Conservation (phyloP, 345 rosid species). For the Isatis tinctoria region DNA sequence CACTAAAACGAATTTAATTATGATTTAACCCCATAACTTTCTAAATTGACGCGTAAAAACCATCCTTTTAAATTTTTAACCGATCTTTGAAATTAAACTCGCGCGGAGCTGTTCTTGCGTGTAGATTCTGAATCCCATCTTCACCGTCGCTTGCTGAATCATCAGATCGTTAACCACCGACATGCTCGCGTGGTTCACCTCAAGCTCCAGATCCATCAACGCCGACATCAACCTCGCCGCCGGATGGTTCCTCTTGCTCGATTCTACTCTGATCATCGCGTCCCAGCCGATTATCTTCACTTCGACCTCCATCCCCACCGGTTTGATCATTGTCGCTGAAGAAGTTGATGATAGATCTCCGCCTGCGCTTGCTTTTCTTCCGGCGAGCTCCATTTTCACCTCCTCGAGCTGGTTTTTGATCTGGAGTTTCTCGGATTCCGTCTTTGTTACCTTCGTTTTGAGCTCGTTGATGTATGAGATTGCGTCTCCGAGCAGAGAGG, state of each 20-base stretch:
- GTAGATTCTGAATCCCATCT: conserved; percentile 79
- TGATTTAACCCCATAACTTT: conserved; percentile 4
- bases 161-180: conserved; percentile 91
- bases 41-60: background rate
- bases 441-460: conserved; percentile 45
- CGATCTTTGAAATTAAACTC: conserved; percentile 61
- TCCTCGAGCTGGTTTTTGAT: conserved; percentile 63
- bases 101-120: conserved; percentile 79
- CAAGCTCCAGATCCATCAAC: conserved; percentile 81
- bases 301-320: conserved; percentile 72
- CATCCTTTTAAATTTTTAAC: conserved; percentile 14
- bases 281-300: conserved; percentile 91
- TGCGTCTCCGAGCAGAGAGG: conserved; percentile 89
- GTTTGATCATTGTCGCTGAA: conserved; percentile 9
- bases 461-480: conserved; percentile 88
- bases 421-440: conserved; percentile 60
- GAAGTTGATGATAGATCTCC: conserved; percentile 14
- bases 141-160: conserved; percentile 98
- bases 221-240: conserved; percentile 95
- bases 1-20: conserved; percentile 9
- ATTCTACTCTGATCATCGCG: conserved; percentile 85
- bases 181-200: conserved; percentile 91
- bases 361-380: conserved; percentile 21
- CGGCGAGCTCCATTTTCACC: conserved; percentile 45
- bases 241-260: conserved; percentile 79